Conservation (phyloP, 257 asterid species). For the Ligustrum vulgare region DNA sequence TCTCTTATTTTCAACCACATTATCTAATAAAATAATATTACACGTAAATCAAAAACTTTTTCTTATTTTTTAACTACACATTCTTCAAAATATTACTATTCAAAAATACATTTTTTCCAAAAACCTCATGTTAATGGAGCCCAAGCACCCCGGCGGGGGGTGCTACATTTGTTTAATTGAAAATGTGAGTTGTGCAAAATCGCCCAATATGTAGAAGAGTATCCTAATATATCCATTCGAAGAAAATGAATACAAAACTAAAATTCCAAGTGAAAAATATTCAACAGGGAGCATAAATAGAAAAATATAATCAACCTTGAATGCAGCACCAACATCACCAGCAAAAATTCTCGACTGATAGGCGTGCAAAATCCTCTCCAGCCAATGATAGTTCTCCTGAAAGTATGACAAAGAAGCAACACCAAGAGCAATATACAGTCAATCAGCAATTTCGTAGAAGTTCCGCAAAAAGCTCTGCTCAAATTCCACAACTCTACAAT, state of each 20-base stretch:
- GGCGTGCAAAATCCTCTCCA: slow-evolving; percentile 84
- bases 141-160: too few species aligned
- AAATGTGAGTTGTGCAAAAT: background rate
- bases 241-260: background rate
- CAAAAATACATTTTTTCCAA: too few species aligned
- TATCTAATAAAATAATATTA: too few species aligned
- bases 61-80: too few species aligned
- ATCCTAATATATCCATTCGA: background rate
- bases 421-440: slow-evolving; percentile 13
- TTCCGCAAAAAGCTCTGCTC: background rate
- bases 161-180: background rate
- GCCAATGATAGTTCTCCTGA: slow-evolving; percentile 89
- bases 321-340: slow-evolving; percentile 75
- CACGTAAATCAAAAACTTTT: too few species aligned
- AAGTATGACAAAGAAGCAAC: slow-evolving; percentile 30
- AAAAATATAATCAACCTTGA: slow-evolving; percentile 53
- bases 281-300: slow-evolving; percentile 15
- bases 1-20: too few species aligned
- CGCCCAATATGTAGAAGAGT: background rate
- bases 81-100: too few species aligned
- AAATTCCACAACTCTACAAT: slow-evolving; percentile 8
- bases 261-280: background rate
- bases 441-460: slow-evolving; percentile 15
- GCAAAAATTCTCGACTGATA: slow-evolving; percentile 90
- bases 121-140: too few species aligned